Base-by-base conservation (phyloP, 2,329 filamentous ascomycete species). In the Fusarium udum region DNA sequence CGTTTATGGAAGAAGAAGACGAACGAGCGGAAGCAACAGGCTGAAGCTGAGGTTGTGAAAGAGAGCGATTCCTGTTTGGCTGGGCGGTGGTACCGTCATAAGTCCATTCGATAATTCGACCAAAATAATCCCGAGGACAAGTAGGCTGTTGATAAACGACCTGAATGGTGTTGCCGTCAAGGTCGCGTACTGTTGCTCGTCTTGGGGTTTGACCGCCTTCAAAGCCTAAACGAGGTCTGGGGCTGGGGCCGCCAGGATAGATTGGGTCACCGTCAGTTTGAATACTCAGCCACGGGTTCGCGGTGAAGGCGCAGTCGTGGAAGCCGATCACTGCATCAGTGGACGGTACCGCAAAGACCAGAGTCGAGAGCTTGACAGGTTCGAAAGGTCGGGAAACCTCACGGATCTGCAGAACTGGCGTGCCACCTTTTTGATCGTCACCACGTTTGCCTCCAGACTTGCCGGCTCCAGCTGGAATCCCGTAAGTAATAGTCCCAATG, bases 151-250 rank as follows among this genome's bases (percentile, higher is more conserved):
- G 74, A 43, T 90, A 92, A 56, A 95, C 89, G 36, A 93, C 92
- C 79, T 96, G 93, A 79, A 97, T 91, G 75, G 89, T 92, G 83
- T 97, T 97, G 57, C 93, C 93, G 83, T 97, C 94, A 61, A 93
- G 87, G 81, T 97, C 94, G 68, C 90, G 87, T 45, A 94, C 91
- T 86, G 84, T 89, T 85, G 82, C 88, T 83, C 78, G 81, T 55
- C 71, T 75, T 64, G 75, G 68, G 32, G 60, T 66, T 69, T 76
- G 75, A 76, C 75, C 75, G 74, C 75, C 74, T 45, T 79, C 76
- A 60, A 75, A 74, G 76, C 82, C 71, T 82, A 83, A 73, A 79
- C 81, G 79, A 77, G 78, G 71, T 63, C 68, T 71, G 52, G 64
- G 55, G 53, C 64, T 63, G 52, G 67, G 68, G 39, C 74, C 63